A percentile compares a stretch with the other conserved stretches of the same genome.
Conservation (phyloP, 306 rosid species). For the Carpinus fangiana region DNA sequence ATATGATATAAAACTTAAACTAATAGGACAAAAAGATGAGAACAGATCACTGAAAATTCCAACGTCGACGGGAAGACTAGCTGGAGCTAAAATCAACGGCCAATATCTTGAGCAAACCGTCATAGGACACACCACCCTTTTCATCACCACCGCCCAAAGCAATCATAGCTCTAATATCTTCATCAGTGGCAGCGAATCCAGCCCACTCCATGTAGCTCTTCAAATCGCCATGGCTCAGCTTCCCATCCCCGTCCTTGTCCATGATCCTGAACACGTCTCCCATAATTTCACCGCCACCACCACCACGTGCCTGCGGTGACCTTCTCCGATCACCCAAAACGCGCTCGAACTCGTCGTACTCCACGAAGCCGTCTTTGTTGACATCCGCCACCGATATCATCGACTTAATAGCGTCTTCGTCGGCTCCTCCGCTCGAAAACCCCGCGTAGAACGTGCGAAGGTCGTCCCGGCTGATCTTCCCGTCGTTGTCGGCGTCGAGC, state of each 20-base stretch:
- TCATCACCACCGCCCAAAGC: conserved; percentile 58
- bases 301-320: conserved; percentile 1
- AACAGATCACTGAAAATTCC: neutral
- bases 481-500: conserved; percentile 78
- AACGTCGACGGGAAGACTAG: neutral
- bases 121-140: conserved; percentile 58
- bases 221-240: conserved; percentile 65
- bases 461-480: conserved; percentile 78
- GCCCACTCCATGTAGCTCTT: conserved; percentile 69
- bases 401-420: conserved; percentile 52
- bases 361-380: conserved; percentile 76
- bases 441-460: conserved; percentile 64
- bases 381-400: conserved; percentile 86
- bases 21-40: neutral
- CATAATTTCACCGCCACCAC: conserved; percentile 48
- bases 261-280: conserved; percentile 80
- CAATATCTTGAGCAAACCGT: conserved; percentile 67
- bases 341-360: conserved; percentile 86
- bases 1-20: neutral
- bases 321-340: conserved; percentile 39
- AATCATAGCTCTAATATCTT: conserved; percentile 75
- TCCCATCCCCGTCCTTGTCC: conserved; percentile 93
- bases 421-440: conserved; percentile 23
- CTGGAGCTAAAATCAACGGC: conserved; percentile 45
- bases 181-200: conserved; percentile 56